Base-by-base conservation (phyloP, 345 rosid species). In the Erucastrum elatum region DNA sequence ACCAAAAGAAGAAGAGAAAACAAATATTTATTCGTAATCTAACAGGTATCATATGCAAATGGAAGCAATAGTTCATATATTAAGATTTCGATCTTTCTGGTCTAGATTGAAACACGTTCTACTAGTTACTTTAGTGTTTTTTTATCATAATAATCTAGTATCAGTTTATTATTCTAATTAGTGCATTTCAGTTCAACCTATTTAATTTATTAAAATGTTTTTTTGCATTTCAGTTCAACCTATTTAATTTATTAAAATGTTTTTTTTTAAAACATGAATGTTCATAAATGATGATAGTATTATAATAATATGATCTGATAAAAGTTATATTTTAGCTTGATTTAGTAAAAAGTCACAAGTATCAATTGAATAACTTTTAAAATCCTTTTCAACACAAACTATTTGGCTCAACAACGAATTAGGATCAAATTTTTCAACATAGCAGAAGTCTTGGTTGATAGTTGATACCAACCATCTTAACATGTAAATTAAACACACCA, bases 61-160 rank as follows among this genome's bases (percentile, higher is more conserved):
- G 80, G 66, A 78, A 78, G 56, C 67, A 71, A 65, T 71, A 37
- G 61, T 37, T 25, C 27, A 70, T 77, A 25, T 65, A 53, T 70
- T 53, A 69, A 25, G 62, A 60, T 44, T 60, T 26, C 7, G 25
- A 67, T 35, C 34, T 66, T 27, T 67, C 37, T 44, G 35, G 58
- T 66, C 34, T 41, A 66, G 71, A 66, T 13, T 44, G 58, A 44
- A 21, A 46, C 59, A 44, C 12, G 11, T 4, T 68, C 9, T 34
- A 68, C 16, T n/a, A 27, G 13, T 27, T 29, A n/a, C 0, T 68
- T 55, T 30, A 13, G 16, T 46, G 4, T 11, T 41, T 41, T 41
- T 10, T 37, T 37, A 37, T 37, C 21, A 21, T 21, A 21, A 21
- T 21, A 21, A 21, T 21, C 21, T 21, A 21, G 21, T 21, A 21